Percentiles rank a stretch among this genome's conserved stretches.
Evolutionary conservation across 2,329 filamentous ascomycete genomes (phyloP).

Genomic region (Colletotrichum navitas): DNA sequence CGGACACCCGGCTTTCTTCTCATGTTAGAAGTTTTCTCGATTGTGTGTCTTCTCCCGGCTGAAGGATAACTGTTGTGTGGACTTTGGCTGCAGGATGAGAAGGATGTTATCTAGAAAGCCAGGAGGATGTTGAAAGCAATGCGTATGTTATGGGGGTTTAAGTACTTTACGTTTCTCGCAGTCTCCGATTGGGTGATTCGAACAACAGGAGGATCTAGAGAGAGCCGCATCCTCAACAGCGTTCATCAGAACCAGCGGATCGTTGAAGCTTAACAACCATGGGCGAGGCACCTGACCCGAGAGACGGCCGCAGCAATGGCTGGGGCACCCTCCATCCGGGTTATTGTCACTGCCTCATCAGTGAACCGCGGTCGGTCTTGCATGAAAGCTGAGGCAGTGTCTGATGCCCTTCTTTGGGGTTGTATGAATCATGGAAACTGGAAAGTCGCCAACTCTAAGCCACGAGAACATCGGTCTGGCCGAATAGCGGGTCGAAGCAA

Average conservation of each 20-base stretch:
- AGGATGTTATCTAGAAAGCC: background rate
- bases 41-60: too few relatives aligned
- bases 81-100: background rate
- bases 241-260: background rate
- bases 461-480: background rate
- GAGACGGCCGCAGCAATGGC: background rate
- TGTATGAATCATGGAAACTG: background rate
- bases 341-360: background rate
- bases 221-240: background rate
- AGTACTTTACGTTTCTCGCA: background rate
- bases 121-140: background rate
- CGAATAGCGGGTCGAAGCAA: background rate
- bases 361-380: background rate
- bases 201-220: too few relatives aligned
- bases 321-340: background rate
- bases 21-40: background rate
- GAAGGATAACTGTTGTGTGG: background rate
- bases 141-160: background rate
- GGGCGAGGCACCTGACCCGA: background rate
- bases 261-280: background rate
- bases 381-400: background rate
- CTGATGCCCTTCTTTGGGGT: background rate
- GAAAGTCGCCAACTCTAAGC: background rate
- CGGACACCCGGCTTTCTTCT: rapidly evolving
- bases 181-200: too few relatives aligned